Evolutionary conservation across 1,284 basidiomycete species (phyloP).

Genomic region (Cryptococcus amylolentus): DNA sequence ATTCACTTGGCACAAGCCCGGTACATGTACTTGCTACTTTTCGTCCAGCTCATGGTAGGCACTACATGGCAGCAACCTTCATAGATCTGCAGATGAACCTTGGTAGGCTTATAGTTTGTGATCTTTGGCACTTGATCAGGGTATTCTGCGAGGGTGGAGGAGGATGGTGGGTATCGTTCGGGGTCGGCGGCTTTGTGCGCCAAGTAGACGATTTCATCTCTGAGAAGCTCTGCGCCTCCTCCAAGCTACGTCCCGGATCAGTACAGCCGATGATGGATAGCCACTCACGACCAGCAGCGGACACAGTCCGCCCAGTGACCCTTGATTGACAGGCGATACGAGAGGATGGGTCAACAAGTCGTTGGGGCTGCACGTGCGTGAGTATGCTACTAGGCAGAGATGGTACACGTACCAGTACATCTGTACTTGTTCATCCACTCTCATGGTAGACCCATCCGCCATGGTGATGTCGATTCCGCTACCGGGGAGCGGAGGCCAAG

Average conservation of each 20-base stretch:
- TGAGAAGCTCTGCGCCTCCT: constrained; percentile 52
- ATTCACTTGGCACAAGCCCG: constrained; percentile 46
- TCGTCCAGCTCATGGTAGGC: constrained; percentile 48
- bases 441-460: constrained; percentile 28
- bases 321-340: constrained; percentile 53
- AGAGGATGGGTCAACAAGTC: constrained; percentile 53
- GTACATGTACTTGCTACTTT: constrained; percentile 47
- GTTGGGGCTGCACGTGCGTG: constrained; percentile 44
- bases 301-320: constrained; percentile 54
- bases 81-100: constrained; percentile 53
- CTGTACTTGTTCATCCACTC: constrained; percentile 52
- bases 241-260: constrained; percentile 33
- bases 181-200: constrained; percentile 54
- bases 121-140: constrained; percentile 45
- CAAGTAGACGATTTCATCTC: constrained; percentile 50
- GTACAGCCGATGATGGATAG: neutral
- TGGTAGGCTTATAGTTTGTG: constrained; percentile 51
- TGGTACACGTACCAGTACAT: constrained; percentile 48
- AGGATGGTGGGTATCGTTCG: constrained; percentile 44
- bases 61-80: constrained; percentile 50
- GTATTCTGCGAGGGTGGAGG: constrained; percentile 45
- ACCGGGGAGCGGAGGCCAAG: constrained; percentile 48
- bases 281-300: constrained; percentile 51
- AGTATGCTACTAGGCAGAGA: no score
- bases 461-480: constrained; percentile 38